phyloP scores from a whole-genome alignment of 2,329 filamentous ascomycete species.

The Beauveria bassiana region DNA sequence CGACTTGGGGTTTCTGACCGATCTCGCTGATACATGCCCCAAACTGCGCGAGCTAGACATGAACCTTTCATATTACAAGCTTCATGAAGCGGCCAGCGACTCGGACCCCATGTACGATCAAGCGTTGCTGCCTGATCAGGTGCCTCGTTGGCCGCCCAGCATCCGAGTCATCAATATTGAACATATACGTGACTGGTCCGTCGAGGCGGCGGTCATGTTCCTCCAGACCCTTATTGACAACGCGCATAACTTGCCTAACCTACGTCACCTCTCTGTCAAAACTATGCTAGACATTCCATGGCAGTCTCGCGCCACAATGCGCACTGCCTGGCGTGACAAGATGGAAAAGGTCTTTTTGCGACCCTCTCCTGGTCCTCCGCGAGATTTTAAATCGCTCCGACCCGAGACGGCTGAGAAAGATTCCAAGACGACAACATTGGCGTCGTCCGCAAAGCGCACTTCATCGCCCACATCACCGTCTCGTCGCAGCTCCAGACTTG shows the following conservation, averaged over 20 bases:
- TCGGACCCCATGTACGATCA: constrained; percentile 67
- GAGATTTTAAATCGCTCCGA: constrained; percentile 17
- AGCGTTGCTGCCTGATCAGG: constrained; percentile 54
- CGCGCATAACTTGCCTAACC: constrained; percentile 54
- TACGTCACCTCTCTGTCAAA: constrained; percentile 66
- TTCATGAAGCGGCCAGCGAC: constrained; percentile 59
- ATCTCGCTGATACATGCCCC: constrained; percentile 61
- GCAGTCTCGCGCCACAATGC: constrained; percentile 73
- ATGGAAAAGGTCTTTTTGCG: constrained; percentile 61
- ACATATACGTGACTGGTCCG: constrained; percentile 68
- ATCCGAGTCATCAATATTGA: constrained; percentile 67
- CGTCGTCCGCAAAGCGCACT: constrained; percentile 11
- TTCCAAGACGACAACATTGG: neutral
- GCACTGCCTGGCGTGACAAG: constrained; percentile 67
- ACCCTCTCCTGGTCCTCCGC: constrained; percentile 31
- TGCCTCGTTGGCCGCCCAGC: constrained; percentile 70
- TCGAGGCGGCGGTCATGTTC: constrained; percentile 64
- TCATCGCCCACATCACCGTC: constrained; percentile 19
- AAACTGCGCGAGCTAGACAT: constrained; percentile 62
- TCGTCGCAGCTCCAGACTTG: constrained; percentile 31
- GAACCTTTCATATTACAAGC: constrained; percentile 71
- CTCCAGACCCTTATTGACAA: constrained; percentile 70
- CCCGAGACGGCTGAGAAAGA: constrained; percentile 11
- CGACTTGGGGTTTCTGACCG: constrained; percentile 64
- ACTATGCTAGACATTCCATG: constrained; percentile 74